Conservation (phyloP, 257 asterid genomes). For the Solanum ossicruentum region DNA sequence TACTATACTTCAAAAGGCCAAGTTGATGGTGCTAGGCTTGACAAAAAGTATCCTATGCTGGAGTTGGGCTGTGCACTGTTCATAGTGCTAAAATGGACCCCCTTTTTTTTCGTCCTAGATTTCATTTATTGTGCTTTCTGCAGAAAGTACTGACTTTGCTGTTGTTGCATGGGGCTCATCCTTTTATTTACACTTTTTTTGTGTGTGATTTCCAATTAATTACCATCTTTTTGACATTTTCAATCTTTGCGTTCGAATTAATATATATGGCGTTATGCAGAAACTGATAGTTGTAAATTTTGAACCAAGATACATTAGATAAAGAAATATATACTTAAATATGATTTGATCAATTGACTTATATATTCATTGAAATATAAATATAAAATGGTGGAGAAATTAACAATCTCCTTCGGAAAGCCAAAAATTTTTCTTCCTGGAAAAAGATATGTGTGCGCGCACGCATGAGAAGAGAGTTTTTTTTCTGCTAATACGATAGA, state of each 20-base stretch:
- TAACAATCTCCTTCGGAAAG: not conserved
- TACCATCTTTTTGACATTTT: not conserved
- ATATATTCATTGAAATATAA: not conserved
- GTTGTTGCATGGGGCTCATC: not conserved
- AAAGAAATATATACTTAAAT: not conserved
- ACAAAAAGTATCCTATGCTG: slow-evolving; percentile 6
- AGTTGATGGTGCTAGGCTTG: not conserved
- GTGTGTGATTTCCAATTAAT: not conserved
- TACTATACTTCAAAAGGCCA: not conserved
- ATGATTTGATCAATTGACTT: not conserved
- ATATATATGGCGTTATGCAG: too few relatives aligned
- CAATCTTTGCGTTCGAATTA: too few relatives aligned
- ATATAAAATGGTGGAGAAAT: not conserved
- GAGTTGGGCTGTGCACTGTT: not conserved
- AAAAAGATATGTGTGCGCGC: too few relatives aligned
- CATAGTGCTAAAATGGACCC: not conserved
- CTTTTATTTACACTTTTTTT: not conserved
- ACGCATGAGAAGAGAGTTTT: too few relatives aligned
- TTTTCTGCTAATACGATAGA: too few relatives aligned
- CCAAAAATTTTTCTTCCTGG: too few relatives aligned
- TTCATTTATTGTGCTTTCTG: not conserved
- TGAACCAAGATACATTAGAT: not conserved
- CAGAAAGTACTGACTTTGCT: not conserved
- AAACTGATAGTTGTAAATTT: not conserved
- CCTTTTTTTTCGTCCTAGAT: not conserved